A percentile compares a stretch with the other conserved stretches of the same genome.
phyloP scores from a whole-genome alignment of 2,329 filamentous ascomycete genomes.

The Diaporthe ampelina region DNA sequence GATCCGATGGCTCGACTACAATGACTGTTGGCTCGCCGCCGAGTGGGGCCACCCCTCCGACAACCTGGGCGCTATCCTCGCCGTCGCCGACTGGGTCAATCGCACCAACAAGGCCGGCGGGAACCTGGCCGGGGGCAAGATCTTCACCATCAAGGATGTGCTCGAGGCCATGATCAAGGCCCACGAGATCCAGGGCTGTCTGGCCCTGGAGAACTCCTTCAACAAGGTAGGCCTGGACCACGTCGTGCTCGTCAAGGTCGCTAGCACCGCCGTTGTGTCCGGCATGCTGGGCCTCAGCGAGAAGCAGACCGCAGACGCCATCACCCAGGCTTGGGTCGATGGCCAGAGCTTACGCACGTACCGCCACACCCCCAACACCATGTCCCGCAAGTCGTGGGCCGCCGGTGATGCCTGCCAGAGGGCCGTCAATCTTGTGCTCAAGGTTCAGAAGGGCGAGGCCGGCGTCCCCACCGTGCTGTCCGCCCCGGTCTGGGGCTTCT shows the following conservation, averaged over 20 bases:
- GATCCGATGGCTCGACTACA: conserved; percentile 99
- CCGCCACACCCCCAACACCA: conserved; percentile 97
- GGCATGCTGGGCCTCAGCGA: conserved; percentile 94
- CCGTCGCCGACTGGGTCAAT: conserved; percentile 97
- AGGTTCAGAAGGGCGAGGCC: conserved; percentile 91
- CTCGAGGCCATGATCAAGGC: conserved; percentile 99
- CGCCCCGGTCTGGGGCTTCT: conserved; percentile 96
- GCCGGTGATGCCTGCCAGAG: conserved; percentile 98
- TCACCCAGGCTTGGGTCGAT: conserved; percentile 98
- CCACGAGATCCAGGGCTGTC: conserved; percentile 97
- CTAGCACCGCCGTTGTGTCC: conserved; percentile 92
- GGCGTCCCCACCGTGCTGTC: conserved; percentile 94
- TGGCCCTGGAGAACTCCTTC: conserved; percentile 97
- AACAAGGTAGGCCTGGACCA: conserved; percentile 99
- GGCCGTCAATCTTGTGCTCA: conserved; percentile 90
- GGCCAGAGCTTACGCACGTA: conserved; percentile 97
- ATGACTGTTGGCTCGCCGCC: conserved; percentile 99
- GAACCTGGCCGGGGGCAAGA: conserved; percentile 89
- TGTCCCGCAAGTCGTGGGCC: conserved; percentile 99
- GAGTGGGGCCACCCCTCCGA: conserved; percentile 99
- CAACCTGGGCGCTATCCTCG: conserved; percentile 96
- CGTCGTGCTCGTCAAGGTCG: conserved; percentile 98
- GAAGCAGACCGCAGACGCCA: conserved; percentile 92
- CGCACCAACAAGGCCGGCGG: conserved; percentile 83
- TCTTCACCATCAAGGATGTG: conserved; percentile 90